Evolutionary conservation across 495 filamentous ascomycete genomes (phyloP).

Genomic region (Hypoxylon fuscum): DNA sequence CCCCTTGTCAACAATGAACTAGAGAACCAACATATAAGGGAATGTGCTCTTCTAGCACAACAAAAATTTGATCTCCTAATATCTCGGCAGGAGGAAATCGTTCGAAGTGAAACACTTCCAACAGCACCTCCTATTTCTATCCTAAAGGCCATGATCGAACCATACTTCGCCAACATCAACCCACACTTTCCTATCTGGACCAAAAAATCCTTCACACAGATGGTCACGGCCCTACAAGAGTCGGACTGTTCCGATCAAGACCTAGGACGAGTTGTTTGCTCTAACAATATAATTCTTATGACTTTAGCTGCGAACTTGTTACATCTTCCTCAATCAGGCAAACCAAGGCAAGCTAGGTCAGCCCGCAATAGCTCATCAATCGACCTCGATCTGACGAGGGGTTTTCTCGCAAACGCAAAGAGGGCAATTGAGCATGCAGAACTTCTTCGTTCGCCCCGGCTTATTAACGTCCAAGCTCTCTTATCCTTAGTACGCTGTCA

Average conservation of each 20-base stretch:
- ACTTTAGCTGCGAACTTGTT: conserved; percentile 18
- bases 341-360: conserved; percentile 6
- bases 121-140: conserved; percentile 25
- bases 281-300: conserved; percentile 31
- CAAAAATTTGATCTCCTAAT: conserved; percentile 15
- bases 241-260: conserved; percentile 5
- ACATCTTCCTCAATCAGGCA: conserved; percentile 4
- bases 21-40: conserved; percentile 10
- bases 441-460: conserved; percentile 16
- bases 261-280: conserved; percentile 20
- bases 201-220: conserved; percentile 12
- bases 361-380: conserved; percentile 18
- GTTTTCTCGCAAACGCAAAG: conserved; percentile 27
- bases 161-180: conserved; percentile 26
- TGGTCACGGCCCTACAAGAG: background rate
- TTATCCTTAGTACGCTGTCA: conserved; percentile 24
- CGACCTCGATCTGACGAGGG: conserved; percentile 22
- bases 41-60: conserved; percentile 16
- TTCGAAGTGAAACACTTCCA: conserved; percentile 12
- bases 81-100: conserved; percentile 5
- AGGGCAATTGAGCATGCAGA: conserved; percentile 25
- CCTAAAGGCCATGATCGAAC: conserved; percentile 29
- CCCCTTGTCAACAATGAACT: conserved; percentile 3
- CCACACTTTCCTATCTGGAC: conserved; percentile 30
- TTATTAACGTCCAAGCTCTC: conserved; percentile 31